A percentile compares a stretch with the other conserved stretches of the same genome.
phyloP scores from a whole-genome alignment of 306 rosid species.

The Gleditsia sinensis region DNA sequence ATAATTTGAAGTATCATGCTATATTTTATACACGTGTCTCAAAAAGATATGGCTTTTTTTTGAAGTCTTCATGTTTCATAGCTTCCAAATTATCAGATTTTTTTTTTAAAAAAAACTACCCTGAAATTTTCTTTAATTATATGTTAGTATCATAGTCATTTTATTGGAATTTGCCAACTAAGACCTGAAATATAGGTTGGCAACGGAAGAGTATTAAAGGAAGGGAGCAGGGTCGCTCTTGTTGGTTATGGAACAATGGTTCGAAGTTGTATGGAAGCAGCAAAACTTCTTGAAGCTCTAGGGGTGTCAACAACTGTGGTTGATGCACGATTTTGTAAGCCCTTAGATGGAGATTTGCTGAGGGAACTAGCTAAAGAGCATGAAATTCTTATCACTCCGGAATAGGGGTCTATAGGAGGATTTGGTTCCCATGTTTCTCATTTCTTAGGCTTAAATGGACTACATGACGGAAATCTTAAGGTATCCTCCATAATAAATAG shows the following conservation, averaged over 20 bases:
- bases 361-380: constrained; percentile 56
- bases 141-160: no score
- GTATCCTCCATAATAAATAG: constrained; percentile 30
- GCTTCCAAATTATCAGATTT: no score
- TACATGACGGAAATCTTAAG: constrained; percentile 71
- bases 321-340: constrained; percentile 79
- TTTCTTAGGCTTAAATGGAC: constrained; percentile 54
- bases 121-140: no score
- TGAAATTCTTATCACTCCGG: constrained; percentile 61
- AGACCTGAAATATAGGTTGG: constrained; percentile 51
- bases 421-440: constrained; percentile 77
- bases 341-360: constrained; percentile 59
- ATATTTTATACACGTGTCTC: no score
- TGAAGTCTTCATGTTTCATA: no score
- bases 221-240: constrained; percentile 66
- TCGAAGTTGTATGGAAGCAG: constrained; percentile 51
- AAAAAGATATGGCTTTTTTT: no score
- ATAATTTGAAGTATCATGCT: no score
- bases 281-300: constrained; percentile 47
- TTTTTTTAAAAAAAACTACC: no score
- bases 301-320: constrained; percentile 55
- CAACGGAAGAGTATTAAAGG: constrained; percentile 59
- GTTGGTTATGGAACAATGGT: constrained; percentile 68
- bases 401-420: constrained; percentile 77
- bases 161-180: no score